Conservation (phyloP, 2,329 filamentous ascomycete genomes). For the Fusarium cyanostomum region DNA sequence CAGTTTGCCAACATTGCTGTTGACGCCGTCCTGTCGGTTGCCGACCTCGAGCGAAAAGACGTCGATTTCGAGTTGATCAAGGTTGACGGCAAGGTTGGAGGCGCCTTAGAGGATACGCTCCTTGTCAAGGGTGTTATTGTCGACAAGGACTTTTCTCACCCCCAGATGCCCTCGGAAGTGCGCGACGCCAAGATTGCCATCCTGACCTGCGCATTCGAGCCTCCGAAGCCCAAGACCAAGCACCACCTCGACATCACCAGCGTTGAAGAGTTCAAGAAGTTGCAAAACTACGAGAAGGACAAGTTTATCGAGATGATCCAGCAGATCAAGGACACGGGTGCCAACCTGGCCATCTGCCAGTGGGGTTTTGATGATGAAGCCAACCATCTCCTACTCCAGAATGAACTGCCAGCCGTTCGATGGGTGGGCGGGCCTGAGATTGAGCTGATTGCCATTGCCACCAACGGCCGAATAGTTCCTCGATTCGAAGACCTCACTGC, state of each 20-base stretch:
- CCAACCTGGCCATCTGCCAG: conserved; percentile 97
- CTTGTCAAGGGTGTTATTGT: conserved; percentile 98
- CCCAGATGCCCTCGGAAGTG: conserved; percentile 97
- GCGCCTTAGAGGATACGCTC: conserved; percentile 89
- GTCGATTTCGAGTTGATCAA: conserved; percentile 99
- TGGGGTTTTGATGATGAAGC: conserved; percentile 99
- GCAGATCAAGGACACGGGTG: conserved; percentile 96
- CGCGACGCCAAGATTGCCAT: conserved; percentile 97
- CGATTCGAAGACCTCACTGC: conserved; percentile 93
- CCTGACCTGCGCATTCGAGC: conserved; percentile 96
- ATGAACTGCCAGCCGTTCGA: conserved; percentile 92
- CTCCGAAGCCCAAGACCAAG: conserved; percentile 99
- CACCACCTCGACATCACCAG: conserved; percentile 98
- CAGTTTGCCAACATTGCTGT: conserved; percentile 98
- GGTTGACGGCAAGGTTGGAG: conserved; percentile 97
- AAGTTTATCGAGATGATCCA: conserved; percentile 99
- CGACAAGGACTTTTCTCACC: conserved; percentile 99
- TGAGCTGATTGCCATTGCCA: conserved; percentile 97
- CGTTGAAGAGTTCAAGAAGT: conserved; percentile 97
- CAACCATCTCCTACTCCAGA: conserved; percentile 96
- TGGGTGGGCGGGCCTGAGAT: conserved; percentile 99
- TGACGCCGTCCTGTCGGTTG: conserved; percentile 95
- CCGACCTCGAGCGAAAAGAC: conserved; percentile 93
- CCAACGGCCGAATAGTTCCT: conserved; percentile 96
- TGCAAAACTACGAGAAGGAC: conserved; percentile 93